Conservation (phyloP, 306 rosid genomes). For the Herpetospermum pedunculosum region DNA sequence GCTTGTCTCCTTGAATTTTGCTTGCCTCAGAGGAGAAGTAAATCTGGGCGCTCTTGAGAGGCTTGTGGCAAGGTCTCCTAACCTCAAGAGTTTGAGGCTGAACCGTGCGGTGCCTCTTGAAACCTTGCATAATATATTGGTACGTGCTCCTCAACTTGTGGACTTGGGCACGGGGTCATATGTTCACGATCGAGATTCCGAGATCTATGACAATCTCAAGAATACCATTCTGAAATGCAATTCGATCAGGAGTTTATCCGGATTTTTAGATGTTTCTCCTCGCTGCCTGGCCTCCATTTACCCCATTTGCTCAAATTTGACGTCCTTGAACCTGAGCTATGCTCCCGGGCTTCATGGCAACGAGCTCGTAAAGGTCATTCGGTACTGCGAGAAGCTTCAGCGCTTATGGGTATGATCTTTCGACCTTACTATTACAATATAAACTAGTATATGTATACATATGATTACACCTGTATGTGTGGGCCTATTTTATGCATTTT, state of each 20-base stretch:
- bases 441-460: not conserved
- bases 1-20: slow-evolving; percentile 73
- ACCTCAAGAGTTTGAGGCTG: slow-evolving; percentile 62
- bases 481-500: not conserved
- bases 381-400: slow-evolving; percentile 52
- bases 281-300: slow-evolving; percentile 49
- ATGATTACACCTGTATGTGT: not conserved
- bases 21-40: slow-evolving; percentile 84
- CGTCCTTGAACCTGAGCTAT: slow-evolving; percentile 76
- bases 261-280: slow-evolving; percentile 72
- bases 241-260: slow-evolving; percentile 72
- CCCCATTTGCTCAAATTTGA: slow-evolving; percentile 53
- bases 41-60: slow-evolving; percentile 64
- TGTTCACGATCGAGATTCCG: slow-evolving; percentile 37
- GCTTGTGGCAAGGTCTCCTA: slow-evolving; percentile 78
- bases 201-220: slow-evolving; percentile 30
- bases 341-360: slow-evolving; percentile 60
- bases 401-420: slow-evolving; percentile 63
- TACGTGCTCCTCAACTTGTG: slow-evolving; percentile 54
- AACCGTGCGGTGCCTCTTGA: slow-evolving; percentile 65
- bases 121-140: slow-evolving; percentile 42
- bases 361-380: slow-evolving; percentile 43
- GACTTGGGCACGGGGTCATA: slow-evolving; percentile 81
- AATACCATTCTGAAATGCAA: slow-evolving; percentile 37
- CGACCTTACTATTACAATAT: not conserved